Evolutionary conservation across 345 rosid genomes (phyloP).

Genomic region (thale cress (Arabidopsis thaliana)): TAIR10.1 NC_003076.8:20058501-20059000

Average conservation of each 20-base stretch:
- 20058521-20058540: neutral
- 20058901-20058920: too few species aligned
- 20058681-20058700: neutral
- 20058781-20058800: conserved; percentile 21
- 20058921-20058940: neutral
- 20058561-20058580: conserved; percentile 25
- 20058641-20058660: conserved; percentile 4
- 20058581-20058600: conserved; percentile 11
- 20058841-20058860: neutral
- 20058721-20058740: conserved; percentile 2
- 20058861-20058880: neutral
- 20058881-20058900: neutral
- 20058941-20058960: conserved; percentile 17
- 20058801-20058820: neutral
- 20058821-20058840: neutral
- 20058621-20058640: neutral
- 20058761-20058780: conserved; percentile 32
- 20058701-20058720: conserved; percentile 14
- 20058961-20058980: neutral
- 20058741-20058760: neutral
- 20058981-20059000: conserved; percentile 30
- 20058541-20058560: conserved; percentile 12
- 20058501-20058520: neutral
- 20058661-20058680: neutral
- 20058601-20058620: conserved; percentile 13